These are phyloP conservation scores for Endotrypanum monterogeii DNA, from an alignment of 208 protist genomes.

Conservation along the genomic window DNA sequence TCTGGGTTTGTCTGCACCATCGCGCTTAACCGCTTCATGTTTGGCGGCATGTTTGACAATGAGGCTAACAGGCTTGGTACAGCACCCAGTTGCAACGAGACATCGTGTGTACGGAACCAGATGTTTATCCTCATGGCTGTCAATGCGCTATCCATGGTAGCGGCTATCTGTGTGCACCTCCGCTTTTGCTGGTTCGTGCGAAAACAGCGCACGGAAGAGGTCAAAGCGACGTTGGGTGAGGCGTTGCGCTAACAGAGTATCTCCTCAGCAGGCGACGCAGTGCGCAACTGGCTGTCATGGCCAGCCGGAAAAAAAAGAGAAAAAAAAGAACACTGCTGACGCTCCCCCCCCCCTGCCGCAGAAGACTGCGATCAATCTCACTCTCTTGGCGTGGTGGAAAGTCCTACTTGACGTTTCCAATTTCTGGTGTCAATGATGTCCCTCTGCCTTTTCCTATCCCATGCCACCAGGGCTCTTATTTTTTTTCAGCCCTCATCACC, in stretches of 20 bases:
- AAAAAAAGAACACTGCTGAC: not conserved
- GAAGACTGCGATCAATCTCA: not conserved
- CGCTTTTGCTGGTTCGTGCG: constrained; percentile 59
- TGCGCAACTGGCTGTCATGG: not conserved
- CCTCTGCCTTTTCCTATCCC: not conserved
- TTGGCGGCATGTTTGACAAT: constrained; percentile 74
- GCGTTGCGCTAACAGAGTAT: not conserved
- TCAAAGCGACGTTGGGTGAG: constrained; percentile 3
- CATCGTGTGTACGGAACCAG: constrained; percentile 57
- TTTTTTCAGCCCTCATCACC: not conserved
- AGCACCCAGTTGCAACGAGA: constrained; percentile 45
- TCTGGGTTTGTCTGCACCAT: constrained; percentile 71
- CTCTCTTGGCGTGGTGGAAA: not conserved
- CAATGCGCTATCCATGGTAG: constrained; percentile 46
- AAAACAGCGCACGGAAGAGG: constrained; percentile 34
- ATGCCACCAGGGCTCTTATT: not conserved
- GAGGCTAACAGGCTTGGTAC: constrained; percentile 34
- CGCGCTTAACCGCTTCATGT: constrained; percentile 80
- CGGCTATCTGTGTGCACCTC: constrained; percentile 44
- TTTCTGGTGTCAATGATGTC: not conserved
- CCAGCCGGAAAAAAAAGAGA: too few species aligned
- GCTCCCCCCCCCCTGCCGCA: not conserved
- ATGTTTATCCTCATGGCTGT: constrained; percentile 76
- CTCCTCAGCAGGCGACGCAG: not conserved
- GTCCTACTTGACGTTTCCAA: not conserved